These are phyloP conservation scores for Xenoacremonium recifei DNA, from an alignment of 2,329 filamentous ascomycete genomes.

Conservation along the genomic window DNA sequence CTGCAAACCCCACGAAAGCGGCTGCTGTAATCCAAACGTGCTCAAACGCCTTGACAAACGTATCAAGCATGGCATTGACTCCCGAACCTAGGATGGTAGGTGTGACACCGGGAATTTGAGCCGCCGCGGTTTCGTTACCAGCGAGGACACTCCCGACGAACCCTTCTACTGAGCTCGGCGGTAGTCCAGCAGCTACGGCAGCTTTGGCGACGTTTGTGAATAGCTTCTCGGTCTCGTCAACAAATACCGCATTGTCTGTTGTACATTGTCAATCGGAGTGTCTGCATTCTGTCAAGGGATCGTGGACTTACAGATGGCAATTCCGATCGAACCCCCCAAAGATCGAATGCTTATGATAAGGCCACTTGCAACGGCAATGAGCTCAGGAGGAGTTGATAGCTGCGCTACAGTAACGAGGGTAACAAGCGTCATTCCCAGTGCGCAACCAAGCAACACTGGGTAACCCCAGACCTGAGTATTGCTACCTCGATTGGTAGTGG, in stretches of 20 bases:
- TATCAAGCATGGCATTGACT: neutral
- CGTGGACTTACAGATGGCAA: slow-evolving; percentile 29
- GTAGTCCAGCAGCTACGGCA: slow-evolving; percentile 5
- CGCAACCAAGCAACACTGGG: slow-evolving; percentile 34
- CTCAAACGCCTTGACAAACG: slow-evolving; percentile 8
- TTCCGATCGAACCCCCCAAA: slow-evolving; percentile 36
- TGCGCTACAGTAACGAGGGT: slow-evolving; percentile 37
- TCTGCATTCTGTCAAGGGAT: neutral
- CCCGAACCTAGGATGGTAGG: slow-evolving; percentile 8
- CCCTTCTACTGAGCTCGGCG: slow-evolving; percentile 2
- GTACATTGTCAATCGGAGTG: neutral
- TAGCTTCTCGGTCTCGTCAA: slow-evolving; percentile 2
- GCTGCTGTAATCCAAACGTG: slow-evolving; percentile 14
- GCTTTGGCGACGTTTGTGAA: slow-evolving; percentile 4
- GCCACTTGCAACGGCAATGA: slow-evolving; percentile 37
- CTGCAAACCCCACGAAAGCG: slow-evolving; percentile 7
- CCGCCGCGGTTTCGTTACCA: slow-evolving; percentile 8
- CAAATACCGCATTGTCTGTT: slow-evolving; percentile 12
- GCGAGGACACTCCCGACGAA: slow-evolving; percentile 8
- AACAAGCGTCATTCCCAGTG: slow-evolving; percentile 33
- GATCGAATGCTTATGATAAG: slow-evolving; percentile 37
- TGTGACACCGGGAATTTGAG: slow-evolving; percentile 6
- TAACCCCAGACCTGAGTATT: slow-evolving; percentile 34
- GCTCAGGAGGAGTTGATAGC: slow-evolving; percentile 34
- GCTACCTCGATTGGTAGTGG: slow-evolving; percentile 26